Percentiles rank a stretch among this genome's conserved stretches.
Evolutionary conservation across 768 basidiomycete genomes (phyloP).

Genomic region (Coprinopsis cinerea): DNA sequence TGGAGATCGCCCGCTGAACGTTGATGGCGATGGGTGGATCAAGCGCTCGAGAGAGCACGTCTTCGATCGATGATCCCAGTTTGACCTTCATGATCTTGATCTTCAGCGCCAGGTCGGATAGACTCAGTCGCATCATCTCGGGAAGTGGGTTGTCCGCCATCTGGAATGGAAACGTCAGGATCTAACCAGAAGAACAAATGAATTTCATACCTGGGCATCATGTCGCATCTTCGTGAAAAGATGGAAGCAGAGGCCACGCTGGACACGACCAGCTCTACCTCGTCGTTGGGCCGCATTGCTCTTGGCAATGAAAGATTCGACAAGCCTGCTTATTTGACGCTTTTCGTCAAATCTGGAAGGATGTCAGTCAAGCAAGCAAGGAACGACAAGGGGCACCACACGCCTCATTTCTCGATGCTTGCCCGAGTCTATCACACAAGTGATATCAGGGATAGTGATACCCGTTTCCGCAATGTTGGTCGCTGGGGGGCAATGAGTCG

Average conservation of each 20-base stretch:
- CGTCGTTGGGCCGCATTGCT: slow-evolving; percentile 89
- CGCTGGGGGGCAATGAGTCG: slow-evolving; percentile 35
- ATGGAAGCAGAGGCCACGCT: slow-evolving; percentile 87
- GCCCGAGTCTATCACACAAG: slow-evolving; percentile 91
- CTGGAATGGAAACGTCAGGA: slow-evolving; percentile 30
- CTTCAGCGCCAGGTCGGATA: slow-evolving; percentile 85
- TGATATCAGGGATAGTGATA: slow-evolving; percentile 97
- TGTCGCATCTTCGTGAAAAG: slow-evolving; percentile 86
- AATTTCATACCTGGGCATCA: slow-evolving; percentile 58
- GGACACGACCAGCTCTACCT: slow-evolving; percentile 90
- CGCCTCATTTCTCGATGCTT: slow-evolving; percentile 93
- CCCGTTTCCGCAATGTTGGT: slow-evolving; percentile 96
- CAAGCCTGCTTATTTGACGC: slow-evolving; percentile 85
- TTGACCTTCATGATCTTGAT: slow-evolving; percentile 94
- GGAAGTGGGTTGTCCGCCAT: slow-evolving; percentile 88
- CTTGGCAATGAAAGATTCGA: slow-evolving; percentile 87
- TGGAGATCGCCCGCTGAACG: slow-evolving; percentile 82
- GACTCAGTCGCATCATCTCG: slow-evolving; percentile 90
- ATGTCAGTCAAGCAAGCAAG: slow-evolving; percentile 1
- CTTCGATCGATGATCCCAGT: slow-evolving; percentile 80
- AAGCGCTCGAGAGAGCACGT: slow-evolving; percentile 79
- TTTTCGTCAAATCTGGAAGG: slow-evolving; percentile 85
- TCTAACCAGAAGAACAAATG: not conserved
- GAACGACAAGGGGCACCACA: not conserved
- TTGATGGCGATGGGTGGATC: slow-evolving; percentile 87